Conservation (phyloP, 345 rosid genomes). For the Eucalyptus globulus region DNA sequence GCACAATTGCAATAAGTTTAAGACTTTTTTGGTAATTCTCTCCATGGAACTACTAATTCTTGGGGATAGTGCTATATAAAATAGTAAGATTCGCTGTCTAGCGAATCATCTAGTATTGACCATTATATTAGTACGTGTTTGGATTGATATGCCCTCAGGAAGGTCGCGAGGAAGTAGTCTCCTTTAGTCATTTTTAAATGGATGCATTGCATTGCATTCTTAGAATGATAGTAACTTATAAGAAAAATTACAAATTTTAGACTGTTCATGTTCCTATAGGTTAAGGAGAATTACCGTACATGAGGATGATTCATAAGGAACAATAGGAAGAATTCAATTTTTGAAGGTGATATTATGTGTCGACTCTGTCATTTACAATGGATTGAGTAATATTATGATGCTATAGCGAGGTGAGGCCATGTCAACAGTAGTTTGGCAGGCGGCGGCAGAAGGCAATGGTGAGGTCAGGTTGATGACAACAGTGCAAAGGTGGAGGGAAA, state of each 20-base stretch:
- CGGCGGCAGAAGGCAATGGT: too few species aligned
- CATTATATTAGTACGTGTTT: rapidly evolving
- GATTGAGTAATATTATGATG: rapidly evolving
- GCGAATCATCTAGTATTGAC: neutral
- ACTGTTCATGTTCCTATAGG: neutral
- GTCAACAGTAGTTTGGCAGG: too few species aligned
- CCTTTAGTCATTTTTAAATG: neutral
- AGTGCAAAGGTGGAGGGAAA: too few species aligned
- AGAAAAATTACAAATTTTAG: neutral
- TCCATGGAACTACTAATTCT: rapidly evolving
- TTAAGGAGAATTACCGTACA: neutral
- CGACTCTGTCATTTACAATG: neutral
- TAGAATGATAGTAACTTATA: neutral
- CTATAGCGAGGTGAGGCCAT: too few species aligned
- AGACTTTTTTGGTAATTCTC: too few species aligned
- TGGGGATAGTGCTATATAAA: rapidly evolving
- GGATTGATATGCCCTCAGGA: neutral
- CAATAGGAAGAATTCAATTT: too few species aligned
- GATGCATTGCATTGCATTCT: rapidly evolving
- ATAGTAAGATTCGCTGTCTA: rapidly evolving
- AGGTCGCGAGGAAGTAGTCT: rapidly evolving
- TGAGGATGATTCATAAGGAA: neutral
- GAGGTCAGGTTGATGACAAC: too few species aligned
- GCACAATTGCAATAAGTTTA: too few species aligned
- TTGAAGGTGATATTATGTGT: rapidly evolving